A percentile compares a stretch with the other conserved stretches of the same genome.
These are phyloP conservation scores for Penicillium pulvis DNA, from an alignment of 495 filamentous ascomycete species.

Conservation along the genomic window DNA sequence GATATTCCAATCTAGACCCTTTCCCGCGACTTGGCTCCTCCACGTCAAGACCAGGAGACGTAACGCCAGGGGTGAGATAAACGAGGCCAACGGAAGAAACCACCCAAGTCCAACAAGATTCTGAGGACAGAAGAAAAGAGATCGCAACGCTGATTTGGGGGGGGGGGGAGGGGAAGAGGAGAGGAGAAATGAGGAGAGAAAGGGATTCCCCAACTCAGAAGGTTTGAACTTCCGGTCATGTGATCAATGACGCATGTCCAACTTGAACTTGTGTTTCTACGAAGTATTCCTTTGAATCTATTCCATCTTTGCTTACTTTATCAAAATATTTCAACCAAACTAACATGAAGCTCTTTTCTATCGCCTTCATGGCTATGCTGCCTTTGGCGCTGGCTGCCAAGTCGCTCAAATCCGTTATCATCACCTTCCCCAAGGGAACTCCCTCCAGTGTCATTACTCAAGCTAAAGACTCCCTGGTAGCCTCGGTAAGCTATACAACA, in stretches of 20 bases:
- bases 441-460: conserved; percentile 66
- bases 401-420: conserved; percentile 70
- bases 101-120: neutral
- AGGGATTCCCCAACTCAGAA: conserved; percentile 1
- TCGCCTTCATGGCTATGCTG: conserved; percentile 55
- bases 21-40: conserved; percentile 26
- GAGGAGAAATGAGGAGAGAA: conserved; percentile 9
- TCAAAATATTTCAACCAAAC: neutral
- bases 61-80: conserved; percentile 14
- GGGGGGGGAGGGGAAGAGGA: neutral
- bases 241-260: conserved; percentile 31
- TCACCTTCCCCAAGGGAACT: conserved; percentile 75
- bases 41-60: conserved; percentile 20
- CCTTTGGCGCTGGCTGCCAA: conserved; percentile 56
- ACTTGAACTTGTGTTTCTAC: no score
- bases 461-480: conserved; percentile 68
- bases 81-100: neutral
- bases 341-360: conserved; percentile 60
- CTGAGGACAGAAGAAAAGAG: conserved; percentile 8
- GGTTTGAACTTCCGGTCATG: conserved; percentile 13
- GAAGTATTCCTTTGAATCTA: neutral
- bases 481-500: conserved; percentile 56
- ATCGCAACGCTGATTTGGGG: conserved; percentile 18
- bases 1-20: conserved; percentile 29
- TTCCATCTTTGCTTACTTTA: neutral